Conservation (phyloP, 352 stramenopile genomes). For the Phytophthora agathidicida region DNA sequence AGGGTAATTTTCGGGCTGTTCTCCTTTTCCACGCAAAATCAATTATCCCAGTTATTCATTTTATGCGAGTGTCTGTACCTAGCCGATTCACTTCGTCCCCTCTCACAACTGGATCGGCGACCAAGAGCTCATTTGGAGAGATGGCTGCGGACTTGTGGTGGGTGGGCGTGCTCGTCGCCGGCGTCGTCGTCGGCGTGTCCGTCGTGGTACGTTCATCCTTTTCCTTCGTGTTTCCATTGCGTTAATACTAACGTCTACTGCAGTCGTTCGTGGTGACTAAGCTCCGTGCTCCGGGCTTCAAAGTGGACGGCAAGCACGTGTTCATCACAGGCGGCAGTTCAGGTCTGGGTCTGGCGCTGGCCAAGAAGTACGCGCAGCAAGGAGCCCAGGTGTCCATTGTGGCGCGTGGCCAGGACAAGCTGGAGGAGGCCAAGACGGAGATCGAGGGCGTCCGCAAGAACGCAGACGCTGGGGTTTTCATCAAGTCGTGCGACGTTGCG, state of each 20-base stretch:
- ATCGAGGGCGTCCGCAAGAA: slow-evolving; percentile 55
- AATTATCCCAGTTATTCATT: too few relatives aligned
- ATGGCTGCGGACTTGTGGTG: slow-evolving; percentile 56
- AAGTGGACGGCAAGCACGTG: slow-evolving; percentile 82
- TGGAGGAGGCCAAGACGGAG: slow-evolving; percentile 66
- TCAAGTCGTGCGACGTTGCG: slow-evolving; percentile 76
- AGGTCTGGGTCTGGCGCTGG: slow-evolving; percentile 70
- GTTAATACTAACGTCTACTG: slow-evolving; percentile 3
- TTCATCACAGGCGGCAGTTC: slow-evolving; percentile 80
- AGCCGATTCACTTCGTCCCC: slow-evolving; percentile 6
- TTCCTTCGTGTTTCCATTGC: not conserved
- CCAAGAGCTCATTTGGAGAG: not conserved
- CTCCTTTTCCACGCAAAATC: slow-evolving; percentile 14
- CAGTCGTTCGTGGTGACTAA: slow-evolving; percentile 75
- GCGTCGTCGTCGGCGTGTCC: slow-evolving; percentile 54
- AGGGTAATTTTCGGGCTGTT: too few relatives aligned
- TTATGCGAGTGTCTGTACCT: too few relatives aligned
- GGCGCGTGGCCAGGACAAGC: slow-evolving; percentile 58
- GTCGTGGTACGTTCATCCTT: slow-evolving; percentile 44
- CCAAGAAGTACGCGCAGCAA: slow-evolving; percentile 67
- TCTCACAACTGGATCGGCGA: slow-evolving; percentile 8
- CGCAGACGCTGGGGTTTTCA: slow-evolving; percentile 54
- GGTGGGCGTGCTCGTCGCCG: slow-evolving; percentile 47
- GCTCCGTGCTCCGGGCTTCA: slow-evolving; percentile 63
- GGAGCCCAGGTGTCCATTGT: slow-evolving; percentile 83